Conservation (phyloP, 2,329 filamentous ascomycete species). For the Fusarium abutilonis region DNA sequence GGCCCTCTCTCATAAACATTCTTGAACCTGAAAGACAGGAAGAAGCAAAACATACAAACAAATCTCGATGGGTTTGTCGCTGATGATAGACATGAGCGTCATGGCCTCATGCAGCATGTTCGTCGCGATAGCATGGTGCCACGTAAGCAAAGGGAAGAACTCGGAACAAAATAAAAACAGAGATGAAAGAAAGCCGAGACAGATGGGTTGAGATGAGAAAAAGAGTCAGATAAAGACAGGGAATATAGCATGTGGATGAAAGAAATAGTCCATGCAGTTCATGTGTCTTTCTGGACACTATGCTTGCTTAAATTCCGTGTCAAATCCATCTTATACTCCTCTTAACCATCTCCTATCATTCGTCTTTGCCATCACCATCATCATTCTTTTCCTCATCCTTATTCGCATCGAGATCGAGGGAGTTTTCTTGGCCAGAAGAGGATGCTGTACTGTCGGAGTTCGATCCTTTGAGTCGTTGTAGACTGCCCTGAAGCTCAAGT, state of each 20-base stretch:
- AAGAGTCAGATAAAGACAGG: background rate
- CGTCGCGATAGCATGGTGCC: background rate
- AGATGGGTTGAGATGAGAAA: background rate
- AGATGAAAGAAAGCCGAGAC: background rate
- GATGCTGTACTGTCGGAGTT: constrained; percentile 17
- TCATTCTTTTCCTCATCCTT: constrained; percentile 24
- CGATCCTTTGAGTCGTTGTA: constrained; percentile 35
- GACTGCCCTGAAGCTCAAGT: constrained; percentile 39
- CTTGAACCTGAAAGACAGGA: background rate
- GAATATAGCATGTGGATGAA: background rate
- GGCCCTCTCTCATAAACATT: background rate
- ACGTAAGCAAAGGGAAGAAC: constrained; percentile 9
- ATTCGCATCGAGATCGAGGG: constrained; percentile 26
- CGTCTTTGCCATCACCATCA: constrained; percentile 6
- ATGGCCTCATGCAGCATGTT: background rate
- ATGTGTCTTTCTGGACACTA: background rate
- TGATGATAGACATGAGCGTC: constrained; percentile 3
- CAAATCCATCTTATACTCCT: background rate
- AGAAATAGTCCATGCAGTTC: background rate
- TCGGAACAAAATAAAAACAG: constrained; percentile 24
- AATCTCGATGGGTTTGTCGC: background rate
- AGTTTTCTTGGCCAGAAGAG: constrained; percentile 24
- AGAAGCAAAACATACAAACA: constrained; percentile 2
- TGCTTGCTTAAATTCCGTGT: background rate
- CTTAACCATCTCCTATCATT: background rate